A percentile compares a stretch with the other conserved stretches of the same genome.
phyloP scores from a whole-genome alignment of 148 eudicot genomes.

The Heliamphora exappendiculata region DNA sequence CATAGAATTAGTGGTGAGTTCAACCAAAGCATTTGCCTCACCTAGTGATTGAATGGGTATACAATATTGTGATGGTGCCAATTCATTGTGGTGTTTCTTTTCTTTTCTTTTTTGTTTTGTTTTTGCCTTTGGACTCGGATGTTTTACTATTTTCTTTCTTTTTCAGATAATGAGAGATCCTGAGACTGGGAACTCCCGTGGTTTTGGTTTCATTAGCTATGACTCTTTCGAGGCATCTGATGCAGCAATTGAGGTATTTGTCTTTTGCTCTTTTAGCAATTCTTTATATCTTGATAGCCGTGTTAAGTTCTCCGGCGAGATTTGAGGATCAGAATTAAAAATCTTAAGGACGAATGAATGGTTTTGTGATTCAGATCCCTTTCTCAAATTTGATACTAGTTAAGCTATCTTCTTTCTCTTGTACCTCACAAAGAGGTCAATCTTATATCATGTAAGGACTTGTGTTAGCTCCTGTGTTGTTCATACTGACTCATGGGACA shows the following conservation, averaged over 20 bases:
- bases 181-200: conserved; percentile 92
- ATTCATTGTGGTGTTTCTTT: neutral
- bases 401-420: neutral
- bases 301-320: neutral
- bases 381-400: neutral
- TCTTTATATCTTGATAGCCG: neutral
- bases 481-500: neutral
- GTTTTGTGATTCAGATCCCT: no score
- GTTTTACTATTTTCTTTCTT: neutral
- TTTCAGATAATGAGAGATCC: conserved; percentile 97
- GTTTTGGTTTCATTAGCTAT: conserved; percentile 95
- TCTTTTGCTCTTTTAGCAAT: neutral
- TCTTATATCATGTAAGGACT: neutral
- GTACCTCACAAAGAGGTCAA: neutral
- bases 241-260: conserved; percentile 81
- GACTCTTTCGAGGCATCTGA: conserved; percentile 97
- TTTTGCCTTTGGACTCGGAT: conserved; percentile 22
- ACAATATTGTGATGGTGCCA: neutral
- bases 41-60: neutral
- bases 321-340: no score
- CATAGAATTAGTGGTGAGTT: neutral
- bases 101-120: no score
- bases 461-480: neutral
- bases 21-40: neutral
- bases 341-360: neutral